phyloP scores from a whole-genome alignment of 2,329 filamentous ascomycete genomes.

The Chaetomium sp. region DNA sequence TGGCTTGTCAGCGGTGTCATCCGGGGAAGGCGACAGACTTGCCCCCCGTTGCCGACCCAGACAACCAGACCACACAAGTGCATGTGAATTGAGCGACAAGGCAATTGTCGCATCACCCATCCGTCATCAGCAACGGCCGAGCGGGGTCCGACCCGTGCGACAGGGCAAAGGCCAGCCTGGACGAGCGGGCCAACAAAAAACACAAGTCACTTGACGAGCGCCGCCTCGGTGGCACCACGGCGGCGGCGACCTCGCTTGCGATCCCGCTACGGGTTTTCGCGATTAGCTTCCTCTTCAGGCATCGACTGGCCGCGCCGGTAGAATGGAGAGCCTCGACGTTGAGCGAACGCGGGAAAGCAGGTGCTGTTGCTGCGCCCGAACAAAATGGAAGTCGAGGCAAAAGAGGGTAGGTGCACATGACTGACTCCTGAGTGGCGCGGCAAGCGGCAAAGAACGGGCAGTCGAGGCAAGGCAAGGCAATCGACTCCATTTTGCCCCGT shows the following conservation, averaged over 20 bases:
- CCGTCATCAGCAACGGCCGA: slow-evolving; percentile 5
- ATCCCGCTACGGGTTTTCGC: slow-evolving; percentile 5
- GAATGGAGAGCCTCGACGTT: not conserved
- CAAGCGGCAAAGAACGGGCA: slow-evolving; percentile 9
- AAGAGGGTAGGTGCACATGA: slow-evolving; percentile 17
- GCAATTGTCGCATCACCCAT: slow-evolving; percentile 4
- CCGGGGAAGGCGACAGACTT: not conserved
- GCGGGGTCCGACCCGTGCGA: slow-evolving; percentile 13
- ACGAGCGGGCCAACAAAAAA: slow-evolving; percentile 6
- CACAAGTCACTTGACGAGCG: slow-evolving; percentile 23
- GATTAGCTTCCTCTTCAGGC: slow-evolving; percentile 30
- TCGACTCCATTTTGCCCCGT: slow-evolving; percentile 10
- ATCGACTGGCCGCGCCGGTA: slow-evolving; percentile 11
- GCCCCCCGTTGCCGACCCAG: slow-evolving; percentile 1
- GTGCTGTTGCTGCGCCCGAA: not conserved
- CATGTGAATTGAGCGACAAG: not conserved
- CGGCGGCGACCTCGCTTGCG: not conserved
- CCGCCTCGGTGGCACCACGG: slow-evolving; percentile 20
- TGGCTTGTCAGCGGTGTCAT: not conserved
- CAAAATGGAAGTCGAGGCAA: slow-evolving; percentile 4
- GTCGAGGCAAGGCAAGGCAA: not conserved
- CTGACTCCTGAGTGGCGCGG: slow-evolving; percentile 8
- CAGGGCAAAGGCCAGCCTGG: not conserved
- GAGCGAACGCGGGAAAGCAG: not conserved
- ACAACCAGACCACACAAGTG: not conserved